Base-by-base conservation (phyloP, 345 rosid genomes). In the Salix purpurea region DNA sequence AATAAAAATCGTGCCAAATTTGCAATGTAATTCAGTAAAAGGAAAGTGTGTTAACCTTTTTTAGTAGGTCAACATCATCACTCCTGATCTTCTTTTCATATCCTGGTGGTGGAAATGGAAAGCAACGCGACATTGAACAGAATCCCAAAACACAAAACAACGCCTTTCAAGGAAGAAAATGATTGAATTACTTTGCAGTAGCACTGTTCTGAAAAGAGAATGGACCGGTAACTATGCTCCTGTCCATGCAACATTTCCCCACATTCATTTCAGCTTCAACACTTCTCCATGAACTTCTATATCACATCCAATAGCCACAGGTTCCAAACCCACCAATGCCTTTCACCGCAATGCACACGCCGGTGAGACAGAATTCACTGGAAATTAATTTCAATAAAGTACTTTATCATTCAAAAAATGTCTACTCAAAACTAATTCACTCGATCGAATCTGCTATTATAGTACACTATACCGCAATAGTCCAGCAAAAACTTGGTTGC, bases 31-130 rank as follows among this genome's bases (percentile, higher is more conserved):
- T 66, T 37, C 39, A 32, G 58, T 32, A 62, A 40, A 28, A 61
- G 65, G 39, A 60, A 46, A 30, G 52, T 23, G 28, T 67, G 16
- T 23, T 37, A 77, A 96, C 99, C 99, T 93, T 92, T 73, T 84
- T 82, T 66, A 91, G 84, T 40, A 87, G 72, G 88, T 89, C 97
- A 12, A 82, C 60, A 44, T 83, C 89, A 30, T 89, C 88, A 62
- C 83, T 77, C 74, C 83, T 85, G 81, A 86, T 78, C 91, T 89
- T 78, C 91, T 89, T 91, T 86, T 86, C 94, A 86, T 93, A 96
- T 85, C 99, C 99, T 66, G 97, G 94, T 26, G 98, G 99, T 26
- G 97, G 97, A 81, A 96, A 93, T 11, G 98, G 97, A 84, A 96
- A 96, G 92, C 99, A 93, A 86, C 98, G 99, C 89, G 99, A 96